Evolutionary conservation across 306 rosid genomes (phyloP), one percentile per base, ranked within the genome.

Genomic region (Trifolium dubium): DNA sequence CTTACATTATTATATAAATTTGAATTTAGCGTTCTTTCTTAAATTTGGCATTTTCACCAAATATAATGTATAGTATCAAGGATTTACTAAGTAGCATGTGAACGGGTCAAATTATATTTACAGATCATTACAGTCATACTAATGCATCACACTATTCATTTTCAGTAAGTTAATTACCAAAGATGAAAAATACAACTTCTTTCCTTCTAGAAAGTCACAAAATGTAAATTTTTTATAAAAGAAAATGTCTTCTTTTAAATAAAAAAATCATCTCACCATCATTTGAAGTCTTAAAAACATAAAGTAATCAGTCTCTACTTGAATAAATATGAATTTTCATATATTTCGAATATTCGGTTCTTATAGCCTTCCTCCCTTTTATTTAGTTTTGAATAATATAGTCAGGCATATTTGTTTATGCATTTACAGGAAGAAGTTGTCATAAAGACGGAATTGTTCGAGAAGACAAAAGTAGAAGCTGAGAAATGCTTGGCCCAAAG

Each of bases 361-460:
- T 65, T 30, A 15, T 28, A 63, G 32, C 41, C 18, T 8, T 13
- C 44, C 7, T 32, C 28, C 62, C 46, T 60, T 66, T 56, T 6
- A 37, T 34, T 30, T 56, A 34, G 64, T 63, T 77, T 61, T 51
- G 35, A 73, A 78, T 55, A 37, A 47, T 13, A 9, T 47, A 63
- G 6, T 75, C 35, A 11, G 28, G 72, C 40, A 34, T 50, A 32
- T 30, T 10, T 41, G 46, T 35, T 10, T 73, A 34, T 83, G 30
- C 71, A 56, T 86, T 19, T 65, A 59, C 83, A 94, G 96, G 98
- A 89, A 73, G 96, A 89, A 87, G 96, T 94, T 86, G 89, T 89
- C 29, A 72, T 80, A 67, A 90, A 94, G 76, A 80, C 84, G 37
- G 90, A 80, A 62, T 87, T 89, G 3, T 84, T 72, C 76, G 95